Evolutionary conservation across 2,329 filamentous ascomycete species (phyloP).

Genomic region (Nemania sp.): DNA sequence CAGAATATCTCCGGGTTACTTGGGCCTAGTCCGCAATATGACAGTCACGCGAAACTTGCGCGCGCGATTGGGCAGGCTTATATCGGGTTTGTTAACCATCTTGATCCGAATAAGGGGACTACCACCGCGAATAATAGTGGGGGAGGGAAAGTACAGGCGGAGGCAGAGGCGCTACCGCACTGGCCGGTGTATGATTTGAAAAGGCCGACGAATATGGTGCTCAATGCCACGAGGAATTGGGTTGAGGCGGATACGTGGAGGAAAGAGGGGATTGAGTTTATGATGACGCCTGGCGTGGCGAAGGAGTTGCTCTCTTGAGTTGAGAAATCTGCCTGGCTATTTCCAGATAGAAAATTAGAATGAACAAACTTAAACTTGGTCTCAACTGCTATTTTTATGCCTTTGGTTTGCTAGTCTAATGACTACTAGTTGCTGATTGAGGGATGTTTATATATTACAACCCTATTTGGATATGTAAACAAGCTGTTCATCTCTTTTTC

Average conservation of each 20-base stretch:
- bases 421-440: too few species aligned
- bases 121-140: neutral
- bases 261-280: slow-evolving; percentile 59
- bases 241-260: slow-evolving; percentile 62
- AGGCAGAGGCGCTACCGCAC: slow-evolving; percentile 31
- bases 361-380: neutral
- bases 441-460: too few species aligned
- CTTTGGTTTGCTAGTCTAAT: too few species aligned
- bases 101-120: slow-evolving; percentile 56
- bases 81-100: slow-evolving; percentile 57
- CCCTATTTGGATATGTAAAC: too few species aligned
- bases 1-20: slow-evolving; percentile 62
- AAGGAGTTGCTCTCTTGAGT: slow-evolving; percentile 52
- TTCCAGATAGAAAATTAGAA: neutral
- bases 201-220: slow-evolving; percentile 58
- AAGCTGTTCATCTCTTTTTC: neutral
- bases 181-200: slow-evolving; percentile 47
- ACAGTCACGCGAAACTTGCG: slow-evolving; percentile 53
- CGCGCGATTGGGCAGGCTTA: slow-evolving; percentile 57
- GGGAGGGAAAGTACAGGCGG: neutral
- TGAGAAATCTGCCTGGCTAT: neutral
- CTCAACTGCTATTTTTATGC: too few species aligned
- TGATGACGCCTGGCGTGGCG: slow-evolving; percentile 55
- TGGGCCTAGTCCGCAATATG: slow-evolving; percentile 59
- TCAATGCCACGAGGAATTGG: slow-evolving; percentile 58